Evolutionary conservation across 306 rosid genomes (phyloP), one percentile per base, ranked within the genome.

Genomic region (Cajanus cajan): DNA sequence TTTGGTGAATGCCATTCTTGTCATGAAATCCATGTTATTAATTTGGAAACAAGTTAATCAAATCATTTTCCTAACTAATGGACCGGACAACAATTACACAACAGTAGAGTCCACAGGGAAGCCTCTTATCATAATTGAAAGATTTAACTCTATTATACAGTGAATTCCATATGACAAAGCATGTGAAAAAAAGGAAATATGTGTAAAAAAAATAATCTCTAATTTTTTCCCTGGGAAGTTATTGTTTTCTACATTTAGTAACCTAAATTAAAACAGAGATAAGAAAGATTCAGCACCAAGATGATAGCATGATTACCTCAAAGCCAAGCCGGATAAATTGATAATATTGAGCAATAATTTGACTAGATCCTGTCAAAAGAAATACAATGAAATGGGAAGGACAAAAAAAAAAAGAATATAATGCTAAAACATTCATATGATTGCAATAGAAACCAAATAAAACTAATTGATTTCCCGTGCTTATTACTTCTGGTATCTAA

Each of bases 321-420:
- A 88, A 88, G 16, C 97, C 98, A 37, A 93, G 93, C 50, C 98
- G 84, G 51, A 93, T 91, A 31, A 93, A 85, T 77, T 91, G 98
- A 61, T 91, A 93, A 81, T 93, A 93, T 58, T 93, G 98, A 80
- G 98, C 93, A 59, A 93, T 93, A 28, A 93, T 93, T 83, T 93
- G 97, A 82, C 95, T 91, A 4, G 98, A 91, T 24, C 97, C 98
- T 93, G 91, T 67, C n/a, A 55, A 31, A 79, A 31, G 65, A 62
- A 76, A 62, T 45, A 33, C 16, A 65, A 36, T 48, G 6, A 58
- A 73, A 22, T 2, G 59, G 9, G 7, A 16, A 58, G 39, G 6
- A 47, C 13, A 54, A 57, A 40, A 16, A 34, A n/a, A 59, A 64
- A 9, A 28, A 22, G 13, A 71, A 68, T 2, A 25, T 57, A 68